A percentile compares a stretch with the other conserved stretches of the same genome.
Conservation (phyloP, 306 rosid genomes). For the Boehmeria nivea region DNA sequence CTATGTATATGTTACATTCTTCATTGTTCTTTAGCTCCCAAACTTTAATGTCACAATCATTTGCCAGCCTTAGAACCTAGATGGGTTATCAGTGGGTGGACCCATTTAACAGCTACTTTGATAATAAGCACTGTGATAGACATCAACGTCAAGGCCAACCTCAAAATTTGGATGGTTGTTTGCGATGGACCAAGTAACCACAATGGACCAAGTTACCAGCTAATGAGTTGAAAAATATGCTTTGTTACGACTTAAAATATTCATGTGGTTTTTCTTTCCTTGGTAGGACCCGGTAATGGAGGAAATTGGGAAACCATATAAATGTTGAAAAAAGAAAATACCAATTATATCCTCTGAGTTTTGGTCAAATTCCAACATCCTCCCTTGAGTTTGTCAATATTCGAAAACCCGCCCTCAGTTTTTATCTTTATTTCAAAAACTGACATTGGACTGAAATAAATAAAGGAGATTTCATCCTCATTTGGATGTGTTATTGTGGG, state of each 20-base stretch:
- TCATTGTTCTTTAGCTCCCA: slow-evolving; percentile 17
- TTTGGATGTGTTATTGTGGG: no score
- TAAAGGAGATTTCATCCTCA: no score
- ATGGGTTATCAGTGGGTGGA: slow-evolving; percentile 20
- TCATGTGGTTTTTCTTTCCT: slow-evolving; percentile 14
- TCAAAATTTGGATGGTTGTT: slow-evolving; percentile 26
- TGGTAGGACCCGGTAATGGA: slow-evolving; percentile 14
- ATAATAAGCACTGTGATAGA: slow-evolving; percentile 23
- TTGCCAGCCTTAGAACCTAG: slow-evolving; percentile 31
- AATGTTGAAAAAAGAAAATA: slow-evolving; percentile 22
- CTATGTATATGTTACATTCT: slow-evolving; percentile 5
- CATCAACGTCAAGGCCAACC: slow-evolving; percentile 44
- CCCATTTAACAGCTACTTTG: slow-evolving; percentile 38
- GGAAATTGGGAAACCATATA: slow-evolving; percentile 17
- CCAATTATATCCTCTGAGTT: no score
- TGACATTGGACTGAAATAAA: no score
- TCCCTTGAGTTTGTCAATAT: no score
- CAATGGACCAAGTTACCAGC: slow-evolving; percentile 33
- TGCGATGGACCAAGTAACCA: no score
- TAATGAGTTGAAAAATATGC: slow-evolving; percentile 19
- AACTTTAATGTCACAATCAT: slow-evolving; percentile 23
- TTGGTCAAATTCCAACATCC: no score
- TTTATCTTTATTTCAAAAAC: no score
- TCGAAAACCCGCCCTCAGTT: no score
- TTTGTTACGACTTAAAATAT: no score